Evolutionary conservation across 208 protist genomes (phyloP), one percentile per base, ranked within the genome.

Genomic region (Leishmania gerbilli): DNA sequence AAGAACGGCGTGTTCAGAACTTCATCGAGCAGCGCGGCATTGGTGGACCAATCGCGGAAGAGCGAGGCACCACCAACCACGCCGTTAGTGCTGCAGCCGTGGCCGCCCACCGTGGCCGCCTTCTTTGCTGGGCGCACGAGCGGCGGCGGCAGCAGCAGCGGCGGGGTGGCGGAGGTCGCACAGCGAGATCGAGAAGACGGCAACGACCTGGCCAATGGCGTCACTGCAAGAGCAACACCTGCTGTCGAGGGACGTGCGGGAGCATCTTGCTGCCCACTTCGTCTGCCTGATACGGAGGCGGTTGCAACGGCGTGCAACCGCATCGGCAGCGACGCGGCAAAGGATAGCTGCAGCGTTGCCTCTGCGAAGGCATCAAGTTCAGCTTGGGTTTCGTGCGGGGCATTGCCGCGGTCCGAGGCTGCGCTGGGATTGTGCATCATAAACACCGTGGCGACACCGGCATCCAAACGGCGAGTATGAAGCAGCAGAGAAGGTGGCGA

Each of bases 11-110:
- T 72, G 58, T 37, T 49, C 19, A 71, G 27, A 9, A 72, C 56
- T 15, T 79, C 42, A 68, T 71, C 76, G 17, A 79, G 76, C 76
- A 79, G 42, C 19, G 76, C 13, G n/a, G 62, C 76, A 17, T 42
- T 79, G 24, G 45, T 58, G 47, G 76, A 79, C 76, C 76, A 79
- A 11, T 79, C 64, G n/a, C 76, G 76, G 37, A 79, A 79, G 31
- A 56, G n/a, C 62, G 64, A 79, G 31, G 64, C 60, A 21, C 40
- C n/a, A n/a, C 27, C 55, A 47, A 13, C 21, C 17, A 40, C 53
- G 49, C 53, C 40, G 53, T 40, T 67, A 7, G 17, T 8, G 74
- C 21, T 27, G 40, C 8, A 2, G 27, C 34, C 34, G 3, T 11
- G 15, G 72, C 11, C 31, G 51, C 51, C 34, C 47, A 4, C 53